Evolutionary conservation across 169 alveolate genomes (phyloP).

Genomic region (Plasmodium fragile): DNA sequence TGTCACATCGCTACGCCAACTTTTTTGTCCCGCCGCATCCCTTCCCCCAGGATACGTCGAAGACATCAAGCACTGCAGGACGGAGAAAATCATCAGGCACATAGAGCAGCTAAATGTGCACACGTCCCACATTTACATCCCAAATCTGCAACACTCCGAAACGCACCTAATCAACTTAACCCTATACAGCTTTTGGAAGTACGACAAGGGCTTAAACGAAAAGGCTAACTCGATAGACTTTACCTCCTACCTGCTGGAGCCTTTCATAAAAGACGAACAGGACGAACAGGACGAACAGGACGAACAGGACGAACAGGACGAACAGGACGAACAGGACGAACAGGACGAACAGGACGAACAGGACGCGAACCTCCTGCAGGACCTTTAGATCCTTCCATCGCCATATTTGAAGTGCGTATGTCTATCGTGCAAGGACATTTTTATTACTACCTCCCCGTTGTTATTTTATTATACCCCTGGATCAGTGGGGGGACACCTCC

Average conservation of each 20-base stretch:
- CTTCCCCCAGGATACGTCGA: constrained; percentile 64
- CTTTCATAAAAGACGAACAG: constrained; percentile 48
- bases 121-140: constrained; percentile 50
- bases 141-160: constrained; percentile 63
- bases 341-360: constrained; percentile 27
- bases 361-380: constrained; percentile 49
- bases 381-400: constrained; percentile 10
- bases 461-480: background rate
- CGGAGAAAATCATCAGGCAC: constrained; percentile 61
- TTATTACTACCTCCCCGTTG: background rate
- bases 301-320: constrained; percentile 27
- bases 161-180: constrained; percentile 64
- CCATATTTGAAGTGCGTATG: background rate
- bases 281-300: constrained; percentile 48
- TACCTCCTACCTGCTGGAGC: constrained; percentile 72
- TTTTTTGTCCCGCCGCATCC: background rate
- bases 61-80: constrained; percentile 72
- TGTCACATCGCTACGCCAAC: background rate
- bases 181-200: constrained; percentile 74
- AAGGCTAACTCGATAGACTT: constrained; percentile 34
- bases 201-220: constrained; percentile 48
- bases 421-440: background rate
- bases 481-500: background rate
- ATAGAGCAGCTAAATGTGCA: constrained; percentile 67
- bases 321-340: constrained; percentile 27